These are phyloP conservation scores for Epichloe amarillans DNA, from an alignment of 2,329 filamentous ascomycete genomes.

Conservation along the genomic window DNA sequence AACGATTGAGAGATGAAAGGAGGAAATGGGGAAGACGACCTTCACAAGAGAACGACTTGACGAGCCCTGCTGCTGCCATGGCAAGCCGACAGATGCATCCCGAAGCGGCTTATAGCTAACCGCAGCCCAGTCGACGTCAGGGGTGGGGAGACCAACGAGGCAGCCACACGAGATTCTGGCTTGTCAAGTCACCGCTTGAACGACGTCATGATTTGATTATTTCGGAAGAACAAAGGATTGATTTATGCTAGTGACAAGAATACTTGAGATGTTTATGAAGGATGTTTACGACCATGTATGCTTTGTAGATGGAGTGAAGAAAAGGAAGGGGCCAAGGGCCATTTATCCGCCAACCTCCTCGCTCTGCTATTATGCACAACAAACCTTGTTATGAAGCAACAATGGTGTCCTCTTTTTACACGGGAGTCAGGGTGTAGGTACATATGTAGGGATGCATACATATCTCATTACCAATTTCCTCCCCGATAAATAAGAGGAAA, in stretches of 20 bases:
- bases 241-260: not conserved
- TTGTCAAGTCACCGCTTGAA: too few relatives aligned
- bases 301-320: not conserved
- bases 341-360: not conserved
- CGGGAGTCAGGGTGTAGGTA: too few relatives aligned
- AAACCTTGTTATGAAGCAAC: not conserved
- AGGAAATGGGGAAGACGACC: constrained; percentile 23
- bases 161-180: not conserved
- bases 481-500: too few relatives aligned
- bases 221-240: not conserved
- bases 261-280: not conserved
- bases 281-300: not conserved
- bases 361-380: not conserved
- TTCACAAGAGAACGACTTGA: constrained; percentile 17
- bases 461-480: too few relatives aligned
- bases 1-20: constrained; percentile 20
- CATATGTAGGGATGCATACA: too few relatives aligned
- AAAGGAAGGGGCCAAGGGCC: not conserved
- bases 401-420: not conserved
- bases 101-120: constrained; percentile 19
- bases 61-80: constrained; percentile 20
- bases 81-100: constrained; percentile 18
- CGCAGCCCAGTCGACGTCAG: not conserved
- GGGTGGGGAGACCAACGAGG: too few relatives aligned
- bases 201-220: too few relatives aligned